These are phyloP conservation scores for Aspergillus aculeatinus DNA, from an alignment of 2,329 filamentous ascomycete species.

Conservation along the genomic window DNA sequence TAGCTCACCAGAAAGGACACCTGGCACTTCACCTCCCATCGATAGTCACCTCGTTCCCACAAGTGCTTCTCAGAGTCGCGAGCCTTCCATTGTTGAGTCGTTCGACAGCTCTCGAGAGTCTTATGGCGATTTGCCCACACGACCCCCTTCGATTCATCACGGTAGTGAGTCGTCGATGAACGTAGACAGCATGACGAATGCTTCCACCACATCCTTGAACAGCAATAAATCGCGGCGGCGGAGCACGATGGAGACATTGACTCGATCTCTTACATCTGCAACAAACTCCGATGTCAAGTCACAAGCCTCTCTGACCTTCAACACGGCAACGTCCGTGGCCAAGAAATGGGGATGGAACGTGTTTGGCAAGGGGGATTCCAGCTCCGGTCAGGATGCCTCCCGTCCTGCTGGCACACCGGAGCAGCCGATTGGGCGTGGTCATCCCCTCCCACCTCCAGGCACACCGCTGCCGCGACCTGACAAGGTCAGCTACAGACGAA, in stretches of 20 bases:
- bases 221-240: conserved; percentile 31
- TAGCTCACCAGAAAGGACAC: conserved; percentile 52
- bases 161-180: conserved; percentile 24
- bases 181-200: conserved; percentile 22
- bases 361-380: conserved; percentile 44
- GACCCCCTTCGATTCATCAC: conserved; percentile 31
- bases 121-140: conserved; percentile 22
- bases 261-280: conserved; percentile 26
- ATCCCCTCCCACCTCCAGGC: conserved; percentile 77
- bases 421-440: conserved; percentile 78
- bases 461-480: conserved; percentile 72
- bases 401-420: conserved; percentile 48
- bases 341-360: conserved; percentile 61
- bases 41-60: conserved; percentile 36
- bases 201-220: conserved; percentile 27
- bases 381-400: conserved; percentile 42
- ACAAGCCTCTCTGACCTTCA: conserved; percentile 44
- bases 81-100: conserved; percentile 53
- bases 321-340: conserved; percentile 55
- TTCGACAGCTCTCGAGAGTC: conserved; percentile 27
- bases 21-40: conserved; percentile 45
- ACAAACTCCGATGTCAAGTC: conserved; percentile 36
- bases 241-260: conserved; percentile 32
- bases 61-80: conserved; percentile 43
- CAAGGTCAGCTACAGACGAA: conserved; percentile 54